Evolutionary conservation across 2,329 filamentous ascomycete species (phyloP), one percentile per base, ranked within the genome.

Genomic region (Colletotrichum cereale): DNA sequence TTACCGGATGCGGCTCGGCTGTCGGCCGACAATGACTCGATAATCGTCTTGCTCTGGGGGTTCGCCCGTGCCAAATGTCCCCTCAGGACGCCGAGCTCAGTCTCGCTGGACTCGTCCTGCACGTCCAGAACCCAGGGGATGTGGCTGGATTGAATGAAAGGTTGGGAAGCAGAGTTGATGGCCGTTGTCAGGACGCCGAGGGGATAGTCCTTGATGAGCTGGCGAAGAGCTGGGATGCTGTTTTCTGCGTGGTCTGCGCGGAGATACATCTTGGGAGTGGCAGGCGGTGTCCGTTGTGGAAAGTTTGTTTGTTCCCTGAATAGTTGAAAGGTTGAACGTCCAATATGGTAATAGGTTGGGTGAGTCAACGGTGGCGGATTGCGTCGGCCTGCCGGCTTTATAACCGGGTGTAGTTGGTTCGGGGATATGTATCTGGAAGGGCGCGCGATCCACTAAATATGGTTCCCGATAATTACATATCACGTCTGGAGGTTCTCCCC

Each of bases 21-120:
- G 38, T 64, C 58, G 44, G 73, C 61, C 6, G 74, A 66, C 36
- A 84, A 75, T 0, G 82, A 78, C 62, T 89, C 86, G 55, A 90
- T 86, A 69, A 93, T 84, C 26, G 86, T 85, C 77, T 92, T 91
- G 75, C 82, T 82, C 74, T 93, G 91, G 0, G 90, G 90, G 74
- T 93, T 93, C 44, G 84, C 82, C 38, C 86, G 83, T 0, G 90
- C 90, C 36, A 93, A 78, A 75, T 93, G 91, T 4, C 89, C 90
- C 3, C 90, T 84, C 3, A 93, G 82, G 3, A 76, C 77, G 2
- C 83, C 84, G 0, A 83, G 76, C n/a, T 84, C 81, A 0, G 80
- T 80, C 60, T 83, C 81, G 71, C 77, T 82, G 4, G 76, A 52
- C 42, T 84, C 81, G 70, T 85, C 81, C 6, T 82, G 71, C 11